phyloP scores from a whole-genome alignment of 345 rosid species.

The Barbarea vulgaris region DNA sequence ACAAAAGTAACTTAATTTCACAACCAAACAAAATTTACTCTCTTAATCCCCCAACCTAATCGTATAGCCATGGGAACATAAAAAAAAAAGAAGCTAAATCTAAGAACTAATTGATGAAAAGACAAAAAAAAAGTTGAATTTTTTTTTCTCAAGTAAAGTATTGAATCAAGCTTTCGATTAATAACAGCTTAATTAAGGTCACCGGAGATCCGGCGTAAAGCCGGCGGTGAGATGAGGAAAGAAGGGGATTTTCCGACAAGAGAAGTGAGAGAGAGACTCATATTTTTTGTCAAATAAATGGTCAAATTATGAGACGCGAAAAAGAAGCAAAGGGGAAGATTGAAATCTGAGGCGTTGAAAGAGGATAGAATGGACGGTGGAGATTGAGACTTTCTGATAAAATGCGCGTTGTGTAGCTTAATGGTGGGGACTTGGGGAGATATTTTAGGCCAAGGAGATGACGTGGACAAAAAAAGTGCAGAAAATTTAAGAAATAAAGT shows the following conservation, averaged over 20 bases:
- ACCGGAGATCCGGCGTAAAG: conserved; percentile 32
- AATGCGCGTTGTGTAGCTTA: conserved; percentile 27
- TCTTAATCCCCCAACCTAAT: conserved; percentile 24
- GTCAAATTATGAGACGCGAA: conserved; percentile 32
- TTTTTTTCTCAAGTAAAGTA: not conserved
- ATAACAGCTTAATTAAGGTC: conserved; percentile 14
- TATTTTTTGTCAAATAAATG: conserved; percentile 3
- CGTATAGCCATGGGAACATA: conserved; percentile 18
- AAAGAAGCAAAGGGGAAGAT: conserved; percentile 3
- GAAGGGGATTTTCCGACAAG: conserved; percentile 24
- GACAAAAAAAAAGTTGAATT: not conserved
- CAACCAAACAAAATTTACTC: conserved; percentile 17
- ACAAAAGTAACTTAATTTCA: conserved; percentile 24
- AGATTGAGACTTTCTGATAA: conserved; percentile 7
- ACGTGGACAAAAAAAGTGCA: conserved; percentile 53
- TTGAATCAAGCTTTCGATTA: not conserved
- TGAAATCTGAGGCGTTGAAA: conserved; percentile 27
- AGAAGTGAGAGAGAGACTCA: not conserved
- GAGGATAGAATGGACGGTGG: conserved; percentile 28
- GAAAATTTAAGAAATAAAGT: conserved; percentile 2
- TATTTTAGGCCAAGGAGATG: conserved; percentile 30
- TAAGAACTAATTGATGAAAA: conserved; percentile 8
- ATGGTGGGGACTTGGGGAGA: not conserved
- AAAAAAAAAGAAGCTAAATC: conserved; percentile 10
- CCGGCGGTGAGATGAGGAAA: conserved; percentile 19